phyloP scores from a whole-genome alignment of 2,329 filamentous ascomycete genomes.

The Sporothrix phasma region DNA sequence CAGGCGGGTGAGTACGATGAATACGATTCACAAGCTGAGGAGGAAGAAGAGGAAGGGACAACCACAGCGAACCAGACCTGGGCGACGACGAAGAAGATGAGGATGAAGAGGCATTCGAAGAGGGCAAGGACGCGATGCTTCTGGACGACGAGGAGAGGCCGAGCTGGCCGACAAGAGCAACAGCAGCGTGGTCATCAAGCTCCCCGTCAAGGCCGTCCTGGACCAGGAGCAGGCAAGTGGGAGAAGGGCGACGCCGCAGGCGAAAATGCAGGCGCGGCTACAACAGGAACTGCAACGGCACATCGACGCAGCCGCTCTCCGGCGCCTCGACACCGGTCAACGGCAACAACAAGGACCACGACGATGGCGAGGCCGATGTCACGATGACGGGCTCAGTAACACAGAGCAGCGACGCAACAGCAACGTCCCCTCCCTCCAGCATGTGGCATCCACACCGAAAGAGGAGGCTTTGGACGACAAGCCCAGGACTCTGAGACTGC shows the following conservation, averaged over 20 bases:
- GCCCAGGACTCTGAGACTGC: not conserved
- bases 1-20: conserved; percentile 30
- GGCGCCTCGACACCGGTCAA: conserved; percentile 13
- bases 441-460: not conserved
- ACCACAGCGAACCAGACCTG: conserved; percentile 56
- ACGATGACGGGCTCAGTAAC: conserved; percentile 12
- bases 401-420: conserved; percentile 14
- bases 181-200: conserved; percentile 64
- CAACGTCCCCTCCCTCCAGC: conserved; percentile 8
- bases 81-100: conserved; percentile 63
- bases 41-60: conserved; percentile 40
- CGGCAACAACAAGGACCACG: not conserved
- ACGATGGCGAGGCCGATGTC: conserved; percentile 8
- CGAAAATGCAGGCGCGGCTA: not conserved
- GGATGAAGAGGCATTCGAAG: conserved; percentile 45
- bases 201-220: conserved; percentile 43
- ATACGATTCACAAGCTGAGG: conserved; percentile 42
- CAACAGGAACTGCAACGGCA: not conserved
- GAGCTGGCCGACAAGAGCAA: conserved; percentile 8
- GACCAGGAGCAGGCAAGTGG: conserved; percentile 27
- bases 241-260: conserved; percentile 19
- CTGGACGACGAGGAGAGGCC: conserved; percentile 40
- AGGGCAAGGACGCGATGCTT: conserved; percentile 43
- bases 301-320: conserved; percentile 6
- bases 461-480: not conserved